A percentile compares a stretch with the other conserved stretches of the same genome.
These are phyloP conservation scores for Colletotrichum aenigma DNA, from an alignment of 2,329 filamentous ascomycete genomes.

Conservation along the genomic window DNA sequence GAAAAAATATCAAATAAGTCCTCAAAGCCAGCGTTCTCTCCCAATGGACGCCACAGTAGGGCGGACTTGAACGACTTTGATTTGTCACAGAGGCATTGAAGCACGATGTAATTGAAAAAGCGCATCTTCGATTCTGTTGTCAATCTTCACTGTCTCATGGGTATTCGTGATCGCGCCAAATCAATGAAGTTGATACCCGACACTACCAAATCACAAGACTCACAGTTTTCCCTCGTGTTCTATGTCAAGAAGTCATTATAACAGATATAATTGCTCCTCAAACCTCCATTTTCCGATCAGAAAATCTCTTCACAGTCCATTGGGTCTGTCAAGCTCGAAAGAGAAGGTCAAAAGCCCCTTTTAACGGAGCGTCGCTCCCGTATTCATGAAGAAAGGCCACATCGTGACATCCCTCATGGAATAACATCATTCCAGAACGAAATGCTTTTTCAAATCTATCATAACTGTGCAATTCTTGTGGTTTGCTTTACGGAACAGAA, in stretches of 20 bases:
- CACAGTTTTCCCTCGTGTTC: rapidly evolving
- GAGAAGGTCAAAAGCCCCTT: background rate
- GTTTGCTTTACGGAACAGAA: no score
- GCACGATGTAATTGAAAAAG: no score
- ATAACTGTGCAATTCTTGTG: background rate
- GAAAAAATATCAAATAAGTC: no score
- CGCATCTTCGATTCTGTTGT: no score
- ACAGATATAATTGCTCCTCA: background rate
- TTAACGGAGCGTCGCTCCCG: background rate
- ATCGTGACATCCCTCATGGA: rapidly evolving
- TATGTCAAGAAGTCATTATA: background rate
- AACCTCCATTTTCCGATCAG: background rate
- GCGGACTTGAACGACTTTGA: no score
- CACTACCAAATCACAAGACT: background rate
- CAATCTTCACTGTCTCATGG: no score
- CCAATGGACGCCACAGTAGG: no score
- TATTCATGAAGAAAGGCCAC: background rate
- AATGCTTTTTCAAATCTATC: rapidly evolving
- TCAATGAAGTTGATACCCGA: background rate
- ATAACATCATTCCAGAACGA: rapidly evolving
- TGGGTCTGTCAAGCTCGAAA: background rate
- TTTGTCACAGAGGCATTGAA: no score
- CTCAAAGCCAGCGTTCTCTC: rapidly evolving
- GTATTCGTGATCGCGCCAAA: background rate
- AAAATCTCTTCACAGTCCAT: rapidly evolving